Conservation (phyloP, 305 asterid species). For the Solanum hybrid region DNA sequence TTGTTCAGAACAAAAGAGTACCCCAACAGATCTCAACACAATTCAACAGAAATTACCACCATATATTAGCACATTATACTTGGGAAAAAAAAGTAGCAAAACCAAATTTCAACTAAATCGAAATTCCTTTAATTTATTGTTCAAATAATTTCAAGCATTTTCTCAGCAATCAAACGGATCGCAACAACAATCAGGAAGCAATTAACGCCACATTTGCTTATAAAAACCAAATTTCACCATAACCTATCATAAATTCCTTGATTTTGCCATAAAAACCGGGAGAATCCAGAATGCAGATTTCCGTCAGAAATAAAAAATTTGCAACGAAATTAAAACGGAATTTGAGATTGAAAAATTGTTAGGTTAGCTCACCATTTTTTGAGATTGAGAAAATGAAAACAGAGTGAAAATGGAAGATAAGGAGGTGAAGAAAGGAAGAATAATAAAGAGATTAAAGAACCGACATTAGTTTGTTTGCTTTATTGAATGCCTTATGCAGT, state of each 20-base stretch:
- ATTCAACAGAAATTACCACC: neutral
- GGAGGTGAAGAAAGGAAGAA: neutral
- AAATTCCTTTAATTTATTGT: neutral
- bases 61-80: neutral
- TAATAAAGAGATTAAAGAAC: neutral
- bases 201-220: neutral
- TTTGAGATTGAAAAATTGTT: neutral
- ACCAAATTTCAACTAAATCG: neutral
- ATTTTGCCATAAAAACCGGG: neutral
- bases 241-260: neutral
- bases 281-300: neutral
- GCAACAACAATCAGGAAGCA: neutral
- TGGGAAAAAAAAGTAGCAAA: neutral
- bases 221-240: neutral
- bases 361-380: neutral
- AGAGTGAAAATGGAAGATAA: neutral
- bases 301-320: too few relatives aligned
- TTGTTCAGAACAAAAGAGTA: neutral
- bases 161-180: neutral
- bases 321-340: neutral
- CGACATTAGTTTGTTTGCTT: slow-evolving; percentile 7
- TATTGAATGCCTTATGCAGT: neutral
- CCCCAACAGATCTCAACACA: neutral
- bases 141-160: neutral
- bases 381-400: neutral